A percentile compares a stretch with the other conserved stretches of the same genome.
These are phyloP conservation scores for Ganoderma multipileum DNA, from an alignment of 1,284 basidiomycete genomes.

Conservation along the genomic window DNA sequence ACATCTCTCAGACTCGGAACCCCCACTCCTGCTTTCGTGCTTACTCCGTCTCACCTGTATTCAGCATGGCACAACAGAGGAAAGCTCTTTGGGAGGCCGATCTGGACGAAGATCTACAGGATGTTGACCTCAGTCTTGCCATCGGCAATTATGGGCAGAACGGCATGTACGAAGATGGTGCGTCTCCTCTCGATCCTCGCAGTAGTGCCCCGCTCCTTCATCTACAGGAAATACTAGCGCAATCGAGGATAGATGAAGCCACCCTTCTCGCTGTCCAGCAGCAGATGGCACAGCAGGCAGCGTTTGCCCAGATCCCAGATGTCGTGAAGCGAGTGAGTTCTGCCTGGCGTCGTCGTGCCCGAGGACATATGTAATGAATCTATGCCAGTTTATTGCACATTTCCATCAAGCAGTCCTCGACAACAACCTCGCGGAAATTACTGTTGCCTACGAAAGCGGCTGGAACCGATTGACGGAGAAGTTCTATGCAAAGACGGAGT, in stretches of 20 bases:
- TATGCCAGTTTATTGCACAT: slow-evolving; percentile 82
- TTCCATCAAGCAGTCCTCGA: slow-evolving; percentile 90
- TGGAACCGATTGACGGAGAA: slow-evolving; percentile 98
- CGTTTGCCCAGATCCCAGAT: slow-evolving; percentile 81
- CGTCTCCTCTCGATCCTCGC: slow-evolving; percentile 22
- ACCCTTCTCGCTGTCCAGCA: slow-evolving; percentile 75
- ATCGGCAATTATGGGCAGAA: slow-evolving; percentile 74
- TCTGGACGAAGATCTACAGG: slow-evolving; percentile 76
- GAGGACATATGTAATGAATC: background rate
- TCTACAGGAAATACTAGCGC: slow-evolving; percentile 34
- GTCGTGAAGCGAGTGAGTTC: slow-evolving; percentile 77
- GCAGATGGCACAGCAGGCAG: slow-evolving; percentile 81
- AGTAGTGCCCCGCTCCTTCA: background rate
- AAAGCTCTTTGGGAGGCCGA: slow-evolving; percentile 72
- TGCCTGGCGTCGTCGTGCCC: background rate
- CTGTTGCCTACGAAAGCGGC: slow-evolving; percentile 91
- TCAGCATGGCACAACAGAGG: slow-evolving; percentile 64
- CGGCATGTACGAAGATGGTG: slow-evolving; percentile 76
- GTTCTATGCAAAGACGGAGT: slow-evolving; percentile 93
- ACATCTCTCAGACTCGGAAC: background rate
- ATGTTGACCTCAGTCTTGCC: slow-evolving; percentile 74
- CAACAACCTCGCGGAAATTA: slow-evolving; percentile 90
- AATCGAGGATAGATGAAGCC: slow-evolving; percentile 70
- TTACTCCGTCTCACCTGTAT: background rate
- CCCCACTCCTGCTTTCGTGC: background rate